These are phyloP conservation scores for Penicillium expansum DNA, from an alignment of 2,329 filamentous ascomycete species.

Conservation along the genomic window DNA sequence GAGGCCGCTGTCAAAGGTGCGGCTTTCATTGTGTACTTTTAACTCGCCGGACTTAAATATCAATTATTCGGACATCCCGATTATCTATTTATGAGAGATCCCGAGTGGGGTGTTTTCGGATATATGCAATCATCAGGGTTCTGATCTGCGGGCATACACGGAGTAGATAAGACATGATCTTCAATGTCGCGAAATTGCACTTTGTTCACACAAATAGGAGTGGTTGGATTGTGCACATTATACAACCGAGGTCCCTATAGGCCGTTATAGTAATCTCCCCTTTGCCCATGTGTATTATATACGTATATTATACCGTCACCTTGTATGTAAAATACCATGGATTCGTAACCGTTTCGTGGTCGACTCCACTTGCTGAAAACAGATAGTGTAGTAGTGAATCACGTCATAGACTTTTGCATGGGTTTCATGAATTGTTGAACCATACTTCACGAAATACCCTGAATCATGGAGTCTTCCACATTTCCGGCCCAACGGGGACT, in stretches of 20 bases:
- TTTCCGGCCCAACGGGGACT: background rate
- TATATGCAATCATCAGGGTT: background rate
- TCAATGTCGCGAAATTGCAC: background rate
- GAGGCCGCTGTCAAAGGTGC: background rate
- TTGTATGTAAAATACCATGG: background rate
- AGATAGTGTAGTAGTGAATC: background rate
- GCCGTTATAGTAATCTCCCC: no score
- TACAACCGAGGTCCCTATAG: background rate
- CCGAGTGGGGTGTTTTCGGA: background rate
- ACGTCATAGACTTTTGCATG: constrained; percentile 16
- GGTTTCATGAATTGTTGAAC: background rate
- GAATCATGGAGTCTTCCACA: background rate
- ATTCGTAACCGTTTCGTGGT: background rate
- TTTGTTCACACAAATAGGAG: background rate
- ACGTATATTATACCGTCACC: background rate
- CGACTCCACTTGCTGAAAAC: constrained; percentile 6
- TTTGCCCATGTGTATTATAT: background rate
- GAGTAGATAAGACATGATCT: background rate
- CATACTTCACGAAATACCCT: background rate
- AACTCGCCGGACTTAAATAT: background rate
- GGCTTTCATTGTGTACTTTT: background rate
- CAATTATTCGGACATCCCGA: background rate
- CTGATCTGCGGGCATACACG: background rate
- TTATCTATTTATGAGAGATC: background rate
- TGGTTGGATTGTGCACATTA: background rate